Evolutionary conservation across 768 basidiomycete genomes (phyloP), one percentile per base, ranked within the genome.

Genomic region (Candolleomyces eurysporus): DNA sequence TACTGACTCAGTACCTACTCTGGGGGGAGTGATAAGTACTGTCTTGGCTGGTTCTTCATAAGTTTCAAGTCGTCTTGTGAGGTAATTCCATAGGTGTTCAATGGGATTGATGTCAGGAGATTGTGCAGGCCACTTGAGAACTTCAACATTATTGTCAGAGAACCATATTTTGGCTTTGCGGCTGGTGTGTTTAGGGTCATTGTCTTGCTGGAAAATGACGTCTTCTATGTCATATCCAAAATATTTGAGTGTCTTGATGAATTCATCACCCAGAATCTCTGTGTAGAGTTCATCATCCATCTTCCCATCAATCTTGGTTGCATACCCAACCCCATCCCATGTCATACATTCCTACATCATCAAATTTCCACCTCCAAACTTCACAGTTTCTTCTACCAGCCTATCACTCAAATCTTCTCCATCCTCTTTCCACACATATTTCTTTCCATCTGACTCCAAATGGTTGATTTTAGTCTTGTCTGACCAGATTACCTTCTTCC

Each of bases 281-380:
- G 48, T 30, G 48, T 71, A 72, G 21, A 58, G 61, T 22, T 53
- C 54, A 10, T 60, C 66, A 67, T 68, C 48, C 70, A 71, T 71
- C 1, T 17, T 67, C 14, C 69, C 69, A 30, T 71, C 57, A 61
- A 72, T 61, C n/a, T 51, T 26, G 22, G n/a, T 22, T 42, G 61
- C 48, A 45, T 48, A 31, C 40, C 71, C 72, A 21, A 64, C 48
- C 32, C 70, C 68, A 36, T 71, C 36, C 63, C 59, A 67, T 4
- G 50, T 43, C 48, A 72, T 69, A 61, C 69, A 73, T 21, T 68
- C 68, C 72, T 66, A 72, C 17, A 72, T 55, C 68, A 72, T 71
- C 19, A 70, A 32, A 61, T 57, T 65, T 43, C 68, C 69, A 16
- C 67, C 68, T 53, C 70, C 69, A 67, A 60, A 58, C 62, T 72